Percentiles rank a stretch among this genome's conserved stretches.
These are phyloP conservation scores for Bipolaris cookei DNA, from an alignment of 2,329 filamentous ascomycete genomes.

Conservation along the genomic window DNA sequence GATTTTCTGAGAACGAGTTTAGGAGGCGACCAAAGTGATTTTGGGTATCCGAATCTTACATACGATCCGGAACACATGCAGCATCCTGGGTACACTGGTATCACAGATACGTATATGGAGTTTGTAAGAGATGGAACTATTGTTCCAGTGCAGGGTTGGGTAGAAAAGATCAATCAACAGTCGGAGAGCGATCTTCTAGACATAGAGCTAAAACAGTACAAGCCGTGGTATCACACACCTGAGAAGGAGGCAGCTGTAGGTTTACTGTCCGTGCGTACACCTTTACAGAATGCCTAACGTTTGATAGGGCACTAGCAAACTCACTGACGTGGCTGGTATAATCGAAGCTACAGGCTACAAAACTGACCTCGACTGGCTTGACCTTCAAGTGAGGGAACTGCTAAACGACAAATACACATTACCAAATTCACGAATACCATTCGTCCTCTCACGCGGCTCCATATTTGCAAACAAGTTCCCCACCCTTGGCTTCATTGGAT, in stretches of 20 bases:
- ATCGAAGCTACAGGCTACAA: slow-evolving; percentile 79
- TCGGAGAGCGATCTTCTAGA: not conserved
- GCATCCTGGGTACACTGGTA: slow-evolving; percentile 69
- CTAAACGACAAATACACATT: slow-evolving; percentile 64
- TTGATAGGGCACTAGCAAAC: slow-evolving; percentile 8
- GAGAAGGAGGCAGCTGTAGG: slow-evolving; percentile 11
- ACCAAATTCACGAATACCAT: slow-evolving; percentile 54
- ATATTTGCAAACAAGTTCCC: slow-evolving; percentile 67
- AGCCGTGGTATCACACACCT: slow-evolving; percentile 21
- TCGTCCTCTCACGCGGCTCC: slow-evolving; percentile 71
- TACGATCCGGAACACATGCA: slow-evolving; percentile 51
- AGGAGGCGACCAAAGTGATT: slow-evolving; percentile 54
- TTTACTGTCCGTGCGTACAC: not conserved
- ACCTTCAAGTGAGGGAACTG: slow-evolving; percentile 59
- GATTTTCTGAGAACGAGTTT: slow-evolving; percentile 53
- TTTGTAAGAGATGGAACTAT: slow-evolving; percentile 70
- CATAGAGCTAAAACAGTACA: slow-evolving; percentile 19
- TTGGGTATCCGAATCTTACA: slow-evolving; percentile 48
- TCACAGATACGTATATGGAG: slow-evolving; percentile 75
- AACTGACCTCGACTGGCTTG: slow-evolving; percentile 69
- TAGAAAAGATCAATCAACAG: slow-evolving; percentile 28
- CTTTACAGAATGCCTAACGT: slow-evolving; percentile 9
- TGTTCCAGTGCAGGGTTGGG: slow-evolving; percentile 49
- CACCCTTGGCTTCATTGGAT: slow-evolving; percentile 77
- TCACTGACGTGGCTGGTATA: slow-evolving; percentile 58